A percentile compares a stretch with the other conserved stretches of the same genome.
Conservation (phyloP, 345 rosid species). For the Eutrema heterophyllum region DNA sequence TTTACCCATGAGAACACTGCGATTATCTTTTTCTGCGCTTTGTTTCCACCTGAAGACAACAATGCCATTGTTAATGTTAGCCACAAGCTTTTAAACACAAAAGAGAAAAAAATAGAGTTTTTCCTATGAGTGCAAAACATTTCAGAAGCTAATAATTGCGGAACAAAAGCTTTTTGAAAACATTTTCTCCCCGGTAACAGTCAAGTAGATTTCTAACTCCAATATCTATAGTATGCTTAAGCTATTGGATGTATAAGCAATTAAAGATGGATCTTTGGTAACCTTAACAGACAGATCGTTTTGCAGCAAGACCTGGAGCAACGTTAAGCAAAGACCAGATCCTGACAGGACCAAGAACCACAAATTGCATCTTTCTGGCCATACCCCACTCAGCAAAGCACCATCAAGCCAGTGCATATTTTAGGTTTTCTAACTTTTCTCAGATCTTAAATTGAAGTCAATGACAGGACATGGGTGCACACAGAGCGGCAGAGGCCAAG, state of each 20-base stretch:
- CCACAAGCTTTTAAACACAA: background rate
- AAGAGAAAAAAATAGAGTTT: background rate
- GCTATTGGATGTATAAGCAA: background rate
- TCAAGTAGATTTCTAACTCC: background rate
- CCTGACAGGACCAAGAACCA: slow-evolving; percentile 2
- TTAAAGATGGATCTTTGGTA: background rate
- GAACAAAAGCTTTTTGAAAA: background rate
- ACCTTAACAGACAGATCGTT: background rate
- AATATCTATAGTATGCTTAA: background rate
- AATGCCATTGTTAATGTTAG: background rate
- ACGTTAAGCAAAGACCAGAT: background rate
- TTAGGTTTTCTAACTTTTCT: background rate
- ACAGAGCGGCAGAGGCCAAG: background rate
- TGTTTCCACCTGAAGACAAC: slow-evolving; percentile 50
- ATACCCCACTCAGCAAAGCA: background rate
- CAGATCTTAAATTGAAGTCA: slow-evolving; percentile 4
- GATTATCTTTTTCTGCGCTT: slow-evolving; percentile 65
- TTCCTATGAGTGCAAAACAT: background rate
- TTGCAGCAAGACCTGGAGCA: background rate
- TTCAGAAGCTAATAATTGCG: background rate
- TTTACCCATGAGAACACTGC: background rate
- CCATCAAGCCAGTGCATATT: background rate
- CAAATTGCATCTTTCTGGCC: background rate
- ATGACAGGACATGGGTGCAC: background rate
- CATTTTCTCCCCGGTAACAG: background rate